Conservation (phyloP, 2,329 filamentous ascomycete genomes). For the Ophiostoma sp. region DNA sequence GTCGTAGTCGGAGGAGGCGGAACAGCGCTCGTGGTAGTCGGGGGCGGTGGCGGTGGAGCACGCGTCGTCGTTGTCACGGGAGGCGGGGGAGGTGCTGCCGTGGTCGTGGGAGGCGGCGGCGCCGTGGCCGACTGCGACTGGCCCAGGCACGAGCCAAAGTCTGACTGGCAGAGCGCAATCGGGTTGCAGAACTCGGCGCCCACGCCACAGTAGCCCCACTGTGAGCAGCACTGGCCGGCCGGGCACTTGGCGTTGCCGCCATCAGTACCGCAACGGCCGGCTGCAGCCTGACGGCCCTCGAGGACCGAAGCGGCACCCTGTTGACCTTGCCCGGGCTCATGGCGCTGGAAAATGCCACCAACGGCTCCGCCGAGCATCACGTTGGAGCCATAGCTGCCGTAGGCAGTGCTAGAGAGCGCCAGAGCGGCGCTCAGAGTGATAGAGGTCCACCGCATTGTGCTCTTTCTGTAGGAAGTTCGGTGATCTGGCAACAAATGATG, state of each 20-base stretch:
- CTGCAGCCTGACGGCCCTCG: conserved; percentile 13
- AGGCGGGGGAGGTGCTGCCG: conserved; percentile 17
- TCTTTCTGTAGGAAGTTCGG: no score
- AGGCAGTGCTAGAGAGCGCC: conserved; percentile 19
- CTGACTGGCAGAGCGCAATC: conserved; percentile 27
- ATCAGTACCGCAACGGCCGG: conserved; percentile 25
- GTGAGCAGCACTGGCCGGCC: conserved; percentile 31
- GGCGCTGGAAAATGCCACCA: conserved; percentile 15
- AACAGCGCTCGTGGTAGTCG: not conserved
- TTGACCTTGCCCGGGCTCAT: not conserved
- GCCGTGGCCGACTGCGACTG: conserved; percentile 7
- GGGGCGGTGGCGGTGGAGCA: not conserved
- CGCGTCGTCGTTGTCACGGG: not conserved
- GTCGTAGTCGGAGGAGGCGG: conserved; percentile 27
- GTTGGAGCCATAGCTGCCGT: conserved; percentile 22
- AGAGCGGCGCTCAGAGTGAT: conserved; percentile 18
- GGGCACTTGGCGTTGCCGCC: conserved; percentile 28
- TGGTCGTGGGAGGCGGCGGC: conserved; percentile 29
- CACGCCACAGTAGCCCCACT: conserved; percentile 32
- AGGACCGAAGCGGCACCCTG: not conserved
- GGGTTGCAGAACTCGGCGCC: conserved; percentile 27
- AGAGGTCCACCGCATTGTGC: conserved; percentile 21
- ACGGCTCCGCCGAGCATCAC: conserved; percentile 1
- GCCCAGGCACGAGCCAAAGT: conserved; percentile 28
- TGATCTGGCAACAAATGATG: not conserved